These are phyloP conservation scores for Omphalotus olearius DNA, from an alignment of 1,284 basidiomycete genomes.

Conservation along the genomic window DNA sequence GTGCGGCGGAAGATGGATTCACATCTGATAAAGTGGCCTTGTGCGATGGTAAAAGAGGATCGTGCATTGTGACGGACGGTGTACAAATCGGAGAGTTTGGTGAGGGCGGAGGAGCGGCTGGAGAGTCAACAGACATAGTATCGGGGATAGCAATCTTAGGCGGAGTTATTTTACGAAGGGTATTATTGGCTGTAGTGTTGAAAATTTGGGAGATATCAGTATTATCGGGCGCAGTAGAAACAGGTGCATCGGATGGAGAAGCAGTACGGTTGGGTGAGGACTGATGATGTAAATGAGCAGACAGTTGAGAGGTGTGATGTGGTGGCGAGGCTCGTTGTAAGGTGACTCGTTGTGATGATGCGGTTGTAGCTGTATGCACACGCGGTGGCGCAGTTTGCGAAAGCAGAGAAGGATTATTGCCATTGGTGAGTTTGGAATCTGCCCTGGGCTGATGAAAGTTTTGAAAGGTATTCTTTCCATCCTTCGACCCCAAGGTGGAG, in stretches of 20 bases:
- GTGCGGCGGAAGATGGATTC: slow-evolving; percentile 18
- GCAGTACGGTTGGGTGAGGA: slow-evolving; percentile 14
- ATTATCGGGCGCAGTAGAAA: background rate
- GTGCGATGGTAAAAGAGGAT: too few species aligned
- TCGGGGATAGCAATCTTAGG: slow-evolving; percentile 9
- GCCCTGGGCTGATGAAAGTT: background rate
- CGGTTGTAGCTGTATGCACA: slow-evolving; percentile 10
- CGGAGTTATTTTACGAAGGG: slow-evolving; percentile 1
- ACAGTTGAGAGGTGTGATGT: slow-evolving; percentile 35
- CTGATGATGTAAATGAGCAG: slow-evolving; percentile 35
- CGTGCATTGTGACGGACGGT: background rate
- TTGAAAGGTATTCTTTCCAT: too few species aligned
- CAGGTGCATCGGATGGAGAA: background rate
- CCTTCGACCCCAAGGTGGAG: background rate
- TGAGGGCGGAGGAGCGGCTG: slow-evolving; percentile 10
- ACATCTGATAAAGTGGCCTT: too few species aligned
- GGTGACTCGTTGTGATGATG: background rate
- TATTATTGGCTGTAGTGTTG: background rate
- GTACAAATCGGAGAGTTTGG: slow-evolving; percentile 5
- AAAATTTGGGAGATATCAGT: background rate
- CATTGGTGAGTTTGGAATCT: slow-evolving; percentile 15
- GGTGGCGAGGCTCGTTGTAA: slow-evolving; percentile 28
- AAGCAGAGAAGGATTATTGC: slow-evolving; percentile 50
- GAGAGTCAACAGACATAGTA: slow-evolving; percentile 13
- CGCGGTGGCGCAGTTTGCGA: slow-evolving; percentile 57